These are phyloP conservation scores for Castanea sativa DNA, from an alignment of 306 rosid species.

Conservation along the genomic window DNA sequence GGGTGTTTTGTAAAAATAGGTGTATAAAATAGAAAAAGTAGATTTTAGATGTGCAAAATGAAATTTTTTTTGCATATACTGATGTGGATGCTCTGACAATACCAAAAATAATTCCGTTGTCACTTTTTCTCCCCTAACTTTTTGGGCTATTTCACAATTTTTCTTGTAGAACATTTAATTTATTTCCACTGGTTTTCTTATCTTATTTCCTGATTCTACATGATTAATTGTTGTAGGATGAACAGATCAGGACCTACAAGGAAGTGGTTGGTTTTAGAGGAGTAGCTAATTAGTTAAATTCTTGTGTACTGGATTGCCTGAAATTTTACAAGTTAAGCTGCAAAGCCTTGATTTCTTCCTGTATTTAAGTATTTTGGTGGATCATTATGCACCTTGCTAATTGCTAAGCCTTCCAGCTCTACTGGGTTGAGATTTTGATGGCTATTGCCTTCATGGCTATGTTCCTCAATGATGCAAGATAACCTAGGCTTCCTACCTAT, in stretches of 20 bases:
- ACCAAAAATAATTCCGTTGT: too few species aligned
- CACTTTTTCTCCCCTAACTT: too few species aligned
- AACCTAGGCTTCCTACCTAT: too few species aligned
- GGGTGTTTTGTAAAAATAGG: too few species aligned
- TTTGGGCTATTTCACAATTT: too few species aligned
- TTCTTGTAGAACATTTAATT: too few species aligned
- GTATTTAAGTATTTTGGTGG: constrained; percentile 7
- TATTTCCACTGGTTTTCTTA: background rate
- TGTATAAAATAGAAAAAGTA: too few species aligned
- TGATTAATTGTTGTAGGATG: constrained; percentile 59
- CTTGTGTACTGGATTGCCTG: constrained; percentile 75
- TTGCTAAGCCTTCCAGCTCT: constrained; percentile 51
- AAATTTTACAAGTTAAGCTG: constrained; percentile 76
- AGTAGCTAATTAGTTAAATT: constrained; percentile 62
- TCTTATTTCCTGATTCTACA: constrained; percentile 26
- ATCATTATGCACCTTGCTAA: constrained; percentile 29
- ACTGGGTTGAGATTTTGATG: constrained; percentile 96
- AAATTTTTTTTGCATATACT: too few species aligned
- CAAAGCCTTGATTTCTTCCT: constrained; percentile 1
- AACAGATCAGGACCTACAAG: constrained; percentile 67
- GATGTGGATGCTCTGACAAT: too few species aligned
- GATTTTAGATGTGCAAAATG: too few species aligned
- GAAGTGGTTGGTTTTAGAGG: constrained; percentile 85
- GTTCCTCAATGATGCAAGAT: constrained; percentile 51
- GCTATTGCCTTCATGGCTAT: constrained; percentile 94